A percentile compares a stretch with the other conserved stretches of the same genome.
Conservation (phyloP, 768 basidiomycete species). For the Lentinula edodes region DNA sequence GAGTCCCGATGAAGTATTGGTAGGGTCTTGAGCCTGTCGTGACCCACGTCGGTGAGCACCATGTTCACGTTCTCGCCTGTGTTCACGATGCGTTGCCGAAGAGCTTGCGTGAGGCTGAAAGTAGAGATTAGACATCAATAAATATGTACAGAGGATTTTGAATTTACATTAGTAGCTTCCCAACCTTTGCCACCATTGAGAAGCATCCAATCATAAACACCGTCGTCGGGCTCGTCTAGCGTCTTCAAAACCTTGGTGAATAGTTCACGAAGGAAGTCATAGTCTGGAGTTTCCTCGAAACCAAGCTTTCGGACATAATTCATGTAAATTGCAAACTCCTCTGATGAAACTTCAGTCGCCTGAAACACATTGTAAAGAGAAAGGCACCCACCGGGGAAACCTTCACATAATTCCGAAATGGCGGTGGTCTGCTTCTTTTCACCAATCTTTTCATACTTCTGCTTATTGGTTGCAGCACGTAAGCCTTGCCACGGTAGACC, state of each 20-base stretch:
- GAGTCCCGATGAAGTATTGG: constrained; percentile 50
- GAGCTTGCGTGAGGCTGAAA: constrained; percentile 50
- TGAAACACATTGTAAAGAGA: constrained; percentile 1
- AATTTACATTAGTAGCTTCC: constrained; percentile 80
- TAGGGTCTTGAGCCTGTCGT: constrained; percentile 50
- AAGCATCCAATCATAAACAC: constrained; percentile 94
- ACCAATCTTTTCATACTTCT: constrained; percentile 99
- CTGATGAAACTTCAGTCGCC: constrained; percentile 32
- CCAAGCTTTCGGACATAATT: constrained; percentile 98
- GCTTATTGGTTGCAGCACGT: constrained; percentile 97
- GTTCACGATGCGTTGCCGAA: constrained; percentile 54
- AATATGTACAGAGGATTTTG: constrained; percentile 5
- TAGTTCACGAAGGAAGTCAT: constrained; percentile 93
- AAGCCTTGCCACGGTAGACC: constrained; percentile 98
- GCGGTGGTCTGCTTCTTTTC: constrained; percentile 96
- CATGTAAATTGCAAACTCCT: constrained; percentile 98
- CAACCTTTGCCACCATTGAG: constrained; percentile 93
- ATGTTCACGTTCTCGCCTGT: constrained; percentile 49
- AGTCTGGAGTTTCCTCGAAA: constrained; percentile 96
- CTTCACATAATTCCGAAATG: constrained; percentile 91
- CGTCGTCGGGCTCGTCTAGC: constrained; percentile 83
- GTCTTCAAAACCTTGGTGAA: constrained; percentile 91
- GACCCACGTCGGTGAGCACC: constrained; percentile 45
- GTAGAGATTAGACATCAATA: constrained; percentile 27
- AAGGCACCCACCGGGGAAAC: constrained; percentile 76